Evolutionary conservation across 768 basidiomycete species (phyloP).

Genomic region (Cytidiella melzeri): DNA sequence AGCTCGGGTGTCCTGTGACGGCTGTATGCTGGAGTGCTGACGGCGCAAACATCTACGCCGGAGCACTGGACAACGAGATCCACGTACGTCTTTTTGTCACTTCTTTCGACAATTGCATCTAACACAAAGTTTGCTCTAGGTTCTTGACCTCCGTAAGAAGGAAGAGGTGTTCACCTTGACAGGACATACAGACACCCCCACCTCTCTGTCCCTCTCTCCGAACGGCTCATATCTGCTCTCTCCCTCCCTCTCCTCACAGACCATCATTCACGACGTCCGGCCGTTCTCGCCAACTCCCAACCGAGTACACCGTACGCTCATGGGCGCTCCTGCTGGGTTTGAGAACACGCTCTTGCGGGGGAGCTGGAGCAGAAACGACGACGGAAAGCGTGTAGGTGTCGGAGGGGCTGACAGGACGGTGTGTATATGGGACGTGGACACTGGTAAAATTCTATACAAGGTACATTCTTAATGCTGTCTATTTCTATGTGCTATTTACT

Average conservation of each 20-base stretch:
- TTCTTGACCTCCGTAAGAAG: conserved; percentile 85
- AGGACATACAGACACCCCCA: conserved; percentile 91
- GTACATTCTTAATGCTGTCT: conserved; percentile 28
- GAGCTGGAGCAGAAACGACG: conserved; percentile 86
- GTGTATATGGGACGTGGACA: conserved; percentile 84
- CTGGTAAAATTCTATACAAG: conserved; percentile 71
- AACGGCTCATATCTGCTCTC: conserved; percentile 84
- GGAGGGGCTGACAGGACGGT: conserved; percentile 88
- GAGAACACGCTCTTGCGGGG: conserved; percentile 81
- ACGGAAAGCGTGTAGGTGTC: conserved; percentile 75
- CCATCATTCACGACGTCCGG: conserved; percentile 86
- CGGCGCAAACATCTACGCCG: conserved; percentile 84
- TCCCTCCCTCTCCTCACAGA: conserved; percentile 84
- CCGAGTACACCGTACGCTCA: conserved; percentile 70
- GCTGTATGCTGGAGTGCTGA: conserved; percentile 90
- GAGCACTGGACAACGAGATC: conserved; percentile 92
- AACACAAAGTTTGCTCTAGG: conserved; percentile 37
- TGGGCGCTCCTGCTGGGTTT: conserved; percentile 90
- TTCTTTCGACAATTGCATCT: conserved; percentile 4
- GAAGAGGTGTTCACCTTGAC: conserved; percentile 73
- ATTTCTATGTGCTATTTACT: too few species aligned
- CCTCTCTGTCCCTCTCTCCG: conserved; percentile 88
- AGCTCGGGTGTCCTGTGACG: conserved; percentile 87
- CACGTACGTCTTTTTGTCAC: conserved; percentile 53
- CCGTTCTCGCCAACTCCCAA: conserved; percentile 87